Base-by-base conservation (phyloP, 2,329 filamentous ascomycete species). In the Colletotrichum orchidophilum region DNA sequence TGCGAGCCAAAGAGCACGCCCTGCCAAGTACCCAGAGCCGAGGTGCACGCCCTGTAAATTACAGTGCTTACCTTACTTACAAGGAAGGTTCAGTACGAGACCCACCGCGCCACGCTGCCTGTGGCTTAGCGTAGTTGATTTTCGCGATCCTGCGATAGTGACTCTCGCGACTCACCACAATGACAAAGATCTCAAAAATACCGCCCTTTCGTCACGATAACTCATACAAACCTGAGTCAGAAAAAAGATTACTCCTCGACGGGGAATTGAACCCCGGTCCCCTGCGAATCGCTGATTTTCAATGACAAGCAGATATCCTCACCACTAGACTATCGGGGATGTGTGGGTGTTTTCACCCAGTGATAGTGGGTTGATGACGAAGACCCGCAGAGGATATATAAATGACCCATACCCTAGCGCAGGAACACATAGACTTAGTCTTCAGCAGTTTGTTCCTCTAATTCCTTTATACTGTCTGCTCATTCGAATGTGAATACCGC, bases 31-130 rank as follows among this genome's bases (percentile, higher is more conserved):
- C 39, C 39, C 39, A 46, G 66, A 63, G 53, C 64, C 53, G 64
- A 29, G 21, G 67, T 50, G 50, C 63, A 67, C 57, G 68, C 52
- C 52, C 50, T 62, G 9, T 2, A 27, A 39, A 29, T 26, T 46
- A 52, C 57, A 66, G 31, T 13, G 26, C 50, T 27, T 53, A 53
- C 50, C 50, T 53, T 46, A n/a, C 50, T 52, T 52, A 61, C 62
- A 35, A 42, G 49, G 26, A 59, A 52, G 29, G 9, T 31, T 13
- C 62, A 42, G 42, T 55, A n/a, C n/a, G n/a, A 9, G 39, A 33
- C 15, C 35, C 33, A 60, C 55, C 63, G 31, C 1, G 31, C 54
- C 50, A 66, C 58, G 39, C 68, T 49, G n/a, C 53, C n/a, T 31
- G 13, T 1, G 57, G 63, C 63, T 57, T 27, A 70, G 53, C 53